Percentiles rank a stretch among this genome's conserved stretches.
Evolutionary conservation across 2,329 filamentous ascomycete genomes (phyloP).

Genomic region (Venturia carpophila): DNA sequence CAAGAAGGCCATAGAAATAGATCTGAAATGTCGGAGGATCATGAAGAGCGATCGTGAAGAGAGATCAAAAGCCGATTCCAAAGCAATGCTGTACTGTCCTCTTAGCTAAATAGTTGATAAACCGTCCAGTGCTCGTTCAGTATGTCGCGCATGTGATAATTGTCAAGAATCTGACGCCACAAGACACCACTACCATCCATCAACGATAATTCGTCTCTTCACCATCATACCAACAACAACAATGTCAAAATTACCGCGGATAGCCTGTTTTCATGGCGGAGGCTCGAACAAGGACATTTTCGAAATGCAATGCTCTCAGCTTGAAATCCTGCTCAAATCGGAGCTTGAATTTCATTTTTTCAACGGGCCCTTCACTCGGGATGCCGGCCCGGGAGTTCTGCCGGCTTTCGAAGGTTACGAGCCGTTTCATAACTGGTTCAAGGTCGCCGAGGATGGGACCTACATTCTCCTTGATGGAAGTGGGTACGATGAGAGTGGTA

Average conservation of each 20-base stretch:
- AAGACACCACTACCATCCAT: no score
- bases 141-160: no score
- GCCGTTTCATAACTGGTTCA: conserved; percentile 17
- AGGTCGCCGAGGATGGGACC: neutral
- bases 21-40: no score
- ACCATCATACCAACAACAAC: neutral
- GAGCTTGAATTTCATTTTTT: conserved; percentile 15
- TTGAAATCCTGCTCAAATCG: neutral
- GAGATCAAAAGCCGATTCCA: neutral
- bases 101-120: no score
- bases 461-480: conserved; percentile 10
- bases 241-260: conserved; percentile 7
- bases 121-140: no score
- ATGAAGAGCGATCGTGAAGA: neutral
- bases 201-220: neutral
- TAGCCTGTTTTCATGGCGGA: conserved; percentile 18
- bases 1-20: neutral
- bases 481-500: conserved; percentile 15
- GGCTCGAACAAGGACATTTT: conserved; percentile 12
- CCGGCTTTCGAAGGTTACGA: conserved; percentile 18
- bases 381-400: conserved; percentile 18
- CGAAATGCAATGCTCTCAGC: conserved; percentile 8
- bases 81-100: no score
- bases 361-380: conserved; percentile 13
- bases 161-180: no score